Conservation (phyloP, 192 early-diverging fungal genomes). For the Backusella tarrabulga region DNA sequence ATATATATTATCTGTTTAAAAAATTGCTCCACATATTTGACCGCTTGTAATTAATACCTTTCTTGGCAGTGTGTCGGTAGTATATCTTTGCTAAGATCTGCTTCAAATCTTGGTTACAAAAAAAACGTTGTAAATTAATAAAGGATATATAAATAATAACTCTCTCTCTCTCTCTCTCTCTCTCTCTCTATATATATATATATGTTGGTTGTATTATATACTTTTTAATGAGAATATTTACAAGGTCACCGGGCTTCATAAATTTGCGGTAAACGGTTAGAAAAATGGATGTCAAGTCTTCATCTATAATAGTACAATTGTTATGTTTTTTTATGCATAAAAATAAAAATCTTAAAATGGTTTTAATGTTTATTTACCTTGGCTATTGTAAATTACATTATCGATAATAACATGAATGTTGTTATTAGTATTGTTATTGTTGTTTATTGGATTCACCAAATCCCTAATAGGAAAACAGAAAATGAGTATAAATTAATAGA, state of each 20-base stretch:
- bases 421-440: background rate
- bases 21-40: background rate
- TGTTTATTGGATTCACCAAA: conserved; percentile 4
- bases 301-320: conserved; percentile 13
- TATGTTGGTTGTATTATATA: background rate
- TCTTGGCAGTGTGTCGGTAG: conserved; percentile 23
- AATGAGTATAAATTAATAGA: background rate
- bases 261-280: conserved; percentile 38
- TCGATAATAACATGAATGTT: background rate
- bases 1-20: background rate
- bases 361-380: background rate
- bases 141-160: background rate
- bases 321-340: background rate
- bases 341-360: background rate
- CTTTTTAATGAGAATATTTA: conserved; percentile 29
- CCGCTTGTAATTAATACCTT: conserved; percentile 7
- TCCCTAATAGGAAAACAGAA: background rate
- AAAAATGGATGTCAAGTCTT: conserved; percentile 31
- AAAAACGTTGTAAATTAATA: background rate
- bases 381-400: background rate
- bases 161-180: background rate
- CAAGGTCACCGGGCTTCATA: conserved; percentile 32
- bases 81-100: background rate
- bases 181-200: background rate
- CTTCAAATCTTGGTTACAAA: conserved; percentile 15